Percentiles rank a stretch among this genome's conserved stretches.
Evolutionary conservation across 164 flowering plant genomes (phyloP).

Genomic region (Dillenia suffruticosa): DNA sequence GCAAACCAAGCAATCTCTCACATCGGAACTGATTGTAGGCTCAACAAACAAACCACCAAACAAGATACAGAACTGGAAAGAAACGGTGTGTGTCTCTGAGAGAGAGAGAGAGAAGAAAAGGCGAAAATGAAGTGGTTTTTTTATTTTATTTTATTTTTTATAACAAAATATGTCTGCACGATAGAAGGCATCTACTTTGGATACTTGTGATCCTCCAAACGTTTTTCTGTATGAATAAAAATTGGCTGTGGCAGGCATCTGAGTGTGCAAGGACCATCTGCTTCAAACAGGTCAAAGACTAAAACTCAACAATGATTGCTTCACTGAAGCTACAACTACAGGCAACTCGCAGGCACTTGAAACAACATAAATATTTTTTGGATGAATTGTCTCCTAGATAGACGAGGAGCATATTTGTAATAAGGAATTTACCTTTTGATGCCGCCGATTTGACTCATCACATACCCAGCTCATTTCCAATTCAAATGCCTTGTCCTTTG

Average conservation of each 20-base stretch:
- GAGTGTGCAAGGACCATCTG: not conserved
- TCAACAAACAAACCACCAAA: too few relatives aligned
- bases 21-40: too few relatives aligned
- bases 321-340: not conserved
- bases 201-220: too few relatives aligned
- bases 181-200: too few relatives aligned
- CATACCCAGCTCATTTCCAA: conserved; percentile 98
- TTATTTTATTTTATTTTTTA: too few relatives aligned
- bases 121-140: too few relatives aligned
- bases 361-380: not conserved
- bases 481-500: conserved; percentile 97
- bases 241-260: not conserved
- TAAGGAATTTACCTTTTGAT: conserved; percentile 61
- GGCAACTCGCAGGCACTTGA: not conserved
- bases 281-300: not conserved
- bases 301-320: not conserved
- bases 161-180: too few relatives aligned
- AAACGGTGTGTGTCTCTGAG: too few relatives aligned
- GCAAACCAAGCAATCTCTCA: too few relatives aligned
- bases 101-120: too few relatives aligned
- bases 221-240: too few relatives aligned
- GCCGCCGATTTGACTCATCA: conserved; percentile 86
- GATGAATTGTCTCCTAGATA: not conserved
- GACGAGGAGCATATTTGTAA: not conserved
- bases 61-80: too few relatives aligned